Base-by-base conservation (phyloP, 2,329 filamentous ascomycete species). In the Coccinonectria pachysandricola region DNA sequence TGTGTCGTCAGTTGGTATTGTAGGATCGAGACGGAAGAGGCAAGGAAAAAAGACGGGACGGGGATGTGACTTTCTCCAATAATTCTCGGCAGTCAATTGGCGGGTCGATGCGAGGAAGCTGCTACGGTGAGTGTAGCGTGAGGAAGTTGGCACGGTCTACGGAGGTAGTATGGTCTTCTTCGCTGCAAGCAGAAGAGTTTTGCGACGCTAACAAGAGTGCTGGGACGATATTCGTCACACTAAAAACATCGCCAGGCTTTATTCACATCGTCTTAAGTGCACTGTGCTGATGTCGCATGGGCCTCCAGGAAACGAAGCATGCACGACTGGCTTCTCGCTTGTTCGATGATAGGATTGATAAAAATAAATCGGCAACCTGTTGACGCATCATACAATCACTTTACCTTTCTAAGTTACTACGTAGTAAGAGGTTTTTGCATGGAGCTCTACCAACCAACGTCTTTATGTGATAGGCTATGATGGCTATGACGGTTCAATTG, bases 1-100 rank as follows among this genome's bases (percentile, higher is more conserved):
- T 38, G 26, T 26, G 45, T 45, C 44, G 40, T 46, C 36, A 45
- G 42, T 43, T 46, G 42, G 33, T 36, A 39, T 40, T n/a, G n/a
- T n/a, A n/a, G n/a, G n/a, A n/a, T n/a, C n/a, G n/a, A 19, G 17
- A 19, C 10, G 17, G 17, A 10, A 10, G 7, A 10, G 41, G 38
- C 35, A 32, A 37, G 36, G 39, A 44, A 43, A 41, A 40, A 43
- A 37, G 34, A 35, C 35, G 36, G 41, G 41, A 42, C 40, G 43
- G 39, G 37, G 28, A 35, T 38, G 37, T 30, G 21, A 32, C 23
- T 30, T 29, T 31, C 42, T 36, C 41, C 40, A 46, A 40, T 42
- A 42, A 45, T 39, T 37, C 39, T 33, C 29, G 32, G 37, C 25
- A 39, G 32, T 40, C 40, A 34, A 45, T 45, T 44, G 43, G 40